Base-by-base conservation (phyloP, 768 basidiomycete genomes). In the Mycena epipterygia region DNA sequence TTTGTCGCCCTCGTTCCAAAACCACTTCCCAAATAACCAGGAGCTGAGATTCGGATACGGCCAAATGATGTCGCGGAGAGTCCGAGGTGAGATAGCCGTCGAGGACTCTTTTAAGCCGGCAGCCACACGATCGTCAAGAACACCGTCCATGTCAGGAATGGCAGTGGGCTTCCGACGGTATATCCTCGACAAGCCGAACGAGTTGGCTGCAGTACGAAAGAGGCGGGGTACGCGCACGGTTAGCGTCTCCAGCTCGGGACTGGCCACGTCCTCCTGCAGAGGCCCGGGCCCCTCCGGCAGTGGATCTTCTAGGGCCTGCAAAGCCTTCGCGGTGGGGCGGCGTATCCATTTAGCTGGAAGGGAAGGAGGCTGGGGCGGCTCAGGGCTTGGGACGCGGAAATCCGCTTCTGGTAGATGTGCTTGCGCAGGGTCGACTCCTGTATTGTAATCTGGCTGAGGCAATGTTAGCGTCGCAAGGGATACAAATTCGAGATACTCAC, bases 41-140 rank as follows among this genome's bases (percentile, higher is more conserved):
- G 76, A 69, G 16, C 69, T 74, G 12, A 72, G 25, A 53, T 76
- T 77, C 5, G 73, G 77, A 59, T 79, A 77, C 11, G 76, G 77
- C 67, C 68, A 67, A 57, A 77, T 77, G 61, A 77, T 75, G 30
- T 64, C 48, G 35, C 58, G 3, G 21, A 37, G 41, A 41, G 58
- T 12, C 2, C 42, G 52, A 35, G 11, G 2, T 6, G 60, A 32
- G 8, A 37, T 41, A 25, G 44, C 35, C 30, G 23, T 48, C 11
- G 49, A 35, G 29, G 55, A 23, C 13, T 60, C 63, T 3, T 64
- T 68, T n/a, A 70, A 42, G 37, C 39, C 56, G 27, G 58, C 49
- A 3, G 67, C 62, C 7, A 68, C 23, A 30, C 57, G 69, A 30
- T 76, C 71, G 0, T 7, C 3, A 13, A 53, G 35, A 9, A 13